Base-by-base conservation (phyloP, 169 alveolate genomes). In the Plasmodium gaboni region DNA sequence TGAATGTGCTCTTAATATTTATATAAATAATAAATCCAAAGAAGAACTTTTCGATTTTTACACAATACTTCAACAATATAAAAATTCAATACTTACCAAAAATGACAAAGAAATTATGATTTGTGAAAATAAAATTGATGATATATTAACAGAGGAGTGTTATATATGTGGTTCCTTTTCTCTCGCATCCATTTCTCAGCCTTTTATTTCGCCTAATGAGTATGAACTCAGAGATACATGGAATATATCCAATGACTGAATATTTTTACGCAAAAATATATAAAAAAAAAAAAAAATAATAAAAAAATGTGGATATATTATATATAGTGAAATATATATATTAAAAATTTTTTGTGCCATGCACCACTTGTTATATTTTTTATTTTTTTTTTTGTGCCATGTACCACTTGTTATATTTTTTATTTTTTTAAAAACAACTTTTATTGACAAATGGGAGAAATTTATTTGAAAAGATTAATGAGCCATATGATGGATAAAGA, bases 121-220 rank as follows among this genome's bases (percentile, higher is more conserved):
- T 12, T 86, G 72, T 65, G 92, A 86, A 74, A 72, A 65, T 9
- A 86, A 86, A 64, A 86, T 86, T 50, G 87, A 86, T 86, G 92
- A 86, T n/a, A 86, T 86, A 28, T 22, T 86, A 19, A 86, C 92
- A 15, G 92, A 86, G 46, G 92, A 86, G 55, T 86, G 92, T 26
- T 86, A 51, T 55, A 73, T 86, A 50, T 86, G 92, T 70, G 92
- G 92, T 12, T 70, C 73, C 48, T 60, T 86, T 71, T 86, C 92
- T 17, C 60, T 86, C 10, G 72, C 64, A 55, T 86, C 92, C 15
- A 71, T 86, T 32, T 32, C 74, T 22, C 59, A 71, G 12, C 50
- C 28, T 42, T 86, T 86, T 50, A 86, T 86, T 48, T 71, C 70
- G 1, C 50, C 32, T 10, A 86, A 44, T 19, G 87, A 86, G 50